Evolutionary conservation across 192 early-diverging fungal genomes (phyloP), one percentile per base, ranked within the genome.

Genomic region (Backusella psychrophila): DNA sequence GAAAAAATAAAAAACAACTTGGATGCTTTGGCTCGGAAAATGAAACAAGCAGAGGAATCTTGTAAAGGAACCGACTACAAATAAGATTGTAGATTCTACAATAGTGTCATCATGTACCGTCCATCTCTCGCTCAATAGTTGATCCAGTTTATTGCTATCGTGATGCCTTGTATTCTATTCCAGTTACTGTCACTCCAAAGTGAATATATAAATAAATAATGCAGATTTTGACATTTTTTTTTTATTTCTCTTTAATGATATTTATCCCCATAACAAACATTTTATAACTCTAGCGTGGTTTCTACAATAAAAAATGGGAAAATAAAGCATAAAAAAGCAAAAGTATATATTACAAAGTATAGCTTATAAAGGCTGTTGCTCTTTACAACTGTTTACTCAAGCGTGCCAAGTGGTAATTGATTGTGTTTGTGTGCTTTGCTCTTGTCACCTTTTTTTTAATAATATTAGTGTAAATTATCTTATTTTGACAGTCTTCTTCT

Each of bases 361-460:
- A 66, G 14, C 6, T 66, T 9, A 66, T 66, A 26, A 49, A 49
- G 19, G 15, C 0, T 49, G 46, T 17, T 9, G 29, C 33, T 63
- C 52, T 82, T 72, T 86, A 88, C 36, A 86, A 78, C 70, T 88
- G 87, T 73, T 86, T 88, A 73, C 85, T 83, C 26, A 88, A 84
- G 66, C 87, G 87, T 46, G 87, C 87, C 72, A 88, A 75, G 75
- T 88, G 87, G 41, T 88, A 88, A 72, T 88, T 88, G 78, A 86
- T 81, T 69, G 87, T 88, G 77, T 86, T 88, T 52, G 80, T 82
- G 35, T 80, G 69, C 65, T 88, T 84, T 49, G 75, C 36, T 70
- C 83, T 86, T 19, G 77, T 71, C 42, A 81, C 83, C 87, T n/a
- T n/a, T n/a, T 88, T 73, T 71, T 23, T n/a, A 17, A 9, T 44